Base-by-base conservation (phyloP, 495 filamentous ascomycete species). In the Patellaria atrata region DNA sequence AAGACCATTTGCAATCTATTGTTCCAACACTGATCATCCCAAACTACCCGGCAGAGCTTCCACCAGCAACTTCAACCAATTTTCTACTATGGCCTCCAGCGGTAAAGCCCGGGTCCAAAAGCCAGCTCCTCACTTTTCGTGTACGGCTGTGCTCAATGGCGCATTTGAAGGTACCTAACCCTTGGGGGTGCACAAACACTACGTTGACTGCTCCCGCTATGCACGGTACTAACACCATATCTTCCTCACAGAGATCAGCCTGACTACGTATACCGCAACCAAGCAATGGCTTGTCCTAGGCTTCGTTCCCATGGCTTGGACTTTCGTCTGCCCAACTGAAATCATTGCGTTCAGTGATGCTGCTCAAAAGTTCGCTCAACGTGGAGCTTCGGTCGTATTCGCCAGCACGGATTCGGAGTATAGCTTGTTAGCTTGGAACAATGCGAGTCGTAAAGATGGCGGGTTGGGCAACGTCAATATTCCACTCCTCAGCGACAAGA, bases 401-500 rank as follows among this genome's bases (percentile, higher is more conserved):
- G 63, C 64, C 26, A 34, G 24, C 19, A 60, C 55, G 3, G 56
- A 68, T 44, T 58, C 48, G 12, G 60, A 63, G 43, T 61, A 65
- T 50, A 68, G 65, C 45, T 61, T 73, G 35, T 54, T 67, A 18
- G 63, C 69, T 21, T 73, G 69, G 69, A 61, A 56, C 30, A 57
- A 59, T 24, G 55, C 62, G 22, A 57, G 59, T 14, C 57, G 61
- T 40, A 64, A 64, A 50, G 58, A 68, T 17, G 68, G 70, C 30
- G 70, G 69, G 25, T 50, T 73, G 19, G 69, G 70, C 28, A 48
- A 52, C 8, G 49, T 72, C 33, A 55, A 68, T 25, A 57, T 73
- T 22, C 69, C 69, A 12, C 57, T 73, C 6, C 54, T 70, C 11
- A 60, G 60, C 39, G 69, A 73, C 55, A 68, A 65, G 55, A 68